These are phyloP conservation scores for Pseudocercospora macadamiae DNA, from an alignment of 2,329 filamentous ascomycete species.

Conservation along the genomic window DNA sequence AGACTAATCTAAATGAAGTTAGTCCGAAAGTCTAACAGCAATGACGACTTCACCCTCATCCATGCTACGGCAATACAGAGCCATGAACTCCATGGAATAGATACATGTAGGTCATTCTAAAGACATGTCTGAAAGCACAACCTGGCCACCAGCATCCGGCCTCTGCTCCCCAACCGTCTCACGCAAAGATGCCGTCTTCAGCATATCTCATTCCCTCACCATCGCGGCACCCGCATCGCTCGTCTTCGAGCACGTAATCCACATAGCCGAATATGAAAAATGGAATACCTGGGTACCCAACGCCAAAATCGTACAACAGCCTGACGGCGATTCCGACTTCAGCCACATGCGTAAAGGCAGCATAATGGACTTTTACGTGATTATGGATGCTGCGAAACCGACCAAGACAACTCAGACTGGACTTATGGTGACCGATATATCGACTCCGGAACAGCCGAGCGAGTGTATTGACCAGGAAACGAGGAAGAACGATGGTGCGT, in stretches of 20 bases:
- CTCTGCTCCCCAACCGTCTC: constrained; percentile 29
- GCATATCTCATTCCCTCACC: constrained; percentile 29
- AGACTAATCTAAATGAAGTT: too few relatives aligned
- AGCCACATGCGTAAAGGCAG: constrained; percentile 22
- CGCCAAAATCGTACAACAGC: constrained; percentile 40
- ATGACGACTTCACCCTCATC: too few relatives aligned
- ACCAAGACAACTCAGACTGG: constrained; percentile 21
- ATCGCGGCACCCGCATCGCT: constrained; percentile 44
- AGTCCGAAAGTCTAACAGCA: too few relatives aligned
- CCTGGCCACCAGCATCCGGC: constrained; percentile 32
- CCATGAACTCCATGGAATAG: too few relatives aligned
- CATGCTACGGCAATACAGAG: too few relatives aligned
- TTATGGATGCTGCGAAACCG: constrained; percentile 35
- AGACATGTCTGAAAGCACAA: constrained; percentile 1
- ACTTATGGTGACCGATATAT: constrained; percentile 33
- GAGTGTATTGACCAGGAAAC: constrained; percentile 25
- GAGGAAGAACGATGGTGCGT: constrained; percentile 22
- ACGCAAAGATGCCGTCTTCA: constrained; percentile 27
- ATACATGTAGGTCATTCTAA: too few relatives aligned
- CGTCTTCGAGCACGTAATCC: constrained; percentile 46
- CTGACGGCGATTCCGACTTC: constrained; percentile 8
- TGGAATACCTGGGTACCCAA: constrained; percentile 51
- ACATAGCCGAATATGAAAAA: constrained; percentile 47
- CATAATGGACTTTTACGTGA: constrained; percentile 29
- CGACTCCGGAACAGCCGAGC: constrained; percentile 29